Evolutionary conservation across 495 filamentous ascomycete species (phyloP), one percentile per base, ranked within the genome.

Genomic region (Oleoguttula mirabilis): DNA sequence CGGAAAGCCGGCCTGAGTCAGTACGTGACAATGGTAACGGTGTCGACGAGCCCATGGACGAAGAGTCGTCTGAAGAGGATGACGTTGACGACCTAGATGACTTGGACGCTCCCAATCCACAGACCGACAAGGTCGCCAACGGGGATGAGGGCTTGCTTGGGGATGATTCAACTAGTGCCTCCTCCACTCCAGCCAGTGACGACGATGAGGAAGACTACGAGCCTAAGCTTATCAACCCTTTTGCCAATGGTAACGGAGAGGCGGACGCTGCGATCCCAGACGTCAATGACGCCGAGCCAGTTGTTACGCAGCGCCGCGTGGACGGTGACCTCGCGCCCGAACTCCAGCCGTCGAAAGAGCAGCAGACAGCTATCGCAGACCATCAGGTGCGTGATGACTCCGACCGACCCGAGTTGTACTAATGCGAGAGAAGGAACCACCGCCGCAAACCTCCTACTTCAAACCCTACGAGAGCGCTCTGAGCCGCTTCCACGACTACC

Each of bases 401-500:
- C 19, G 45, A 41, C 32, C 31, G 22, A 40, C 31, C 20, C 14
- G 25, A 41, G 3, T 1, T 32, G 3, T 31, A 41, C 47, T 55
- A 21, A 55, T 23, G 17, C 14, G 17, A 34, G 31, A 36, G 21
- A 14, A 39, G 22, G 4, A 7, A 2, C 17, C 27, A 2, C 6
- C 23, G 7, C 19, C 34, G 11, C 31, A 20, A 15, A 30, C 27
- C 7, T 28, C 25, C 38, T 50, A 68, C 32, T 84, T 86, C 50
- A 67, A 68, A 15, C 76, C 86, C 2, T 98, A 96, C 62, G 66
- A 76, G 50, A 94, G 84, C 60, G 84, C 88, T 20, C 62, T 96
- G 48, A 76, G 72, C 47, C 68, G 70, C 41, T 95, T 98, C 62
- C 81, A 77, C 57, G 79, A 83, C 32, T 96, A 83, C 64, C 85